Evolutionary conservation across 108 stramenopile species (phyloP).

Genomic region (Skeletonema marinoi): DNA sequence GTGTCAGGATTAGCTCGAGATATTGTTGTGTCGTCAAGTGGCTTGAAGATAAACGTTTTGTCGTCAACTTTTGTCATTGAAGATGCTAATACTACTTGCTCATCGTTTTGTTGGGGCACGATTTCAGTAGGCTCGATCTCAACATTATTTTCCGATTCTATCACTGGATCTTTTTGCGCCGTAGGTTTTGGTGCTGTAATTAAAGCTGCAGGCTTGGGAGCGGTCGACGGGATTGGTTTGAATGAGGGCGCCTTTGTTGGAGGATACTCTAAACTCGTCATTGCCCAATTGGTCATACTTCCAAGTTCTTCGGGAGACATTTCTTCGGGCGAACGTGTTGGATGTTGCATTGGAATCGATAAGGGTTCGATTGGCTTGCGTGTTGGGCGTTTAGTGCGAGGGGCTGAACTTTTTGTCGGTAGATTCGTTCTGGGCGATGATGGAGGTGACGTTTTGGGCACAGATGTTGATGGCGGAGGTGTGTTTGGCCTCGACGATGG

Average conservation of each 20-base stretch:
- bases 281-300: conserved; percentile 10
- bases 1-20: conserved; percentile 3
- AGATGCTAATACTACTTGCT: background rate
- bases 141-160: background rate
- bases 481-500: background rate
- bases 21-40: conserved; percentile 17
- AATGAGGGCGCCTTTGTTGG: background rate
- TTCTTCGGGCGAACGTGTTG: background rate
- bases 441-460: conserved; percentile 2
- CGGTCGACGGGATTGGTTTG: background rate
- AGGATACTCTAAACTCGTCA: conserved; percentile 5
- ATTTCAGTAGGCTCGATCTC: background rate
- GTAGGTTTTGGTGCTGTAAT: background rate
- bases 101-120: background rate
- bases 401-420: background rate
- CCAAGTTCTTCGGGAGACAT: background rate
- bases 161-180: background rate
- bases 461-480: conserved; percentile 3
- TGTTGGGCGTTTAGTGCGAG: background rate
- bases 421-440: background rate
- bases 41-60: conserved; percentile 13
- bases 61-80: conserved; percentile 9
- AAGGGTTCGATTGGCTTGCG: background rate
- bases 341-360: background rate
- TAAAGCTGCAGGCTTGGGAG: background rate